phyloP scores from a whole-genome alignment of 345 rosid genomes.

The Rhodamnia argentea region DNA sequence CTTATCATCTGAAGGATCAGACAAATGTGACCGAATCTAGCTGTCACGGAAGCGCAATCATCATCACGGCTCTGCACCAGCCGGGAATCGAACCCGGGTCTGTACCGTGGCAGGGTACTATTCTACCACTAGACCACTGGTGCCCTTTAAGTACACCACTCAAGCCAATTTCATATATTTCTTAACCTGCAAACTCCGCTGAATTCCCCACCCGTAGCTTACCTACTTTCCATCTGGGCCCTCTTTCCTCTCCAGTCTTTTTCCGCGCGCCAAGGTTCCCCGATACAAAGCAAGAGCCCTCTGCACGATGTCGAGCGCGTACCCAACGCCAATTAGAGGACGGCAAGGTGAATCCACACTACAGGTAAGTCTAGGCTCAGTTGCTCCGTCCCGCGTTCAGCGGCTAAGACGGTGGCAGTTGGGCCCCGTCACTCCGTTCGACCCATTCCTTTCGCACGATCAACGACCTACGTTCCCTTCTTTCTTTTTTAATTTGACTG shows the following conservation, averaged over 20 bases:
- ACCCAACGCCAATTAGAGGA: neutral
- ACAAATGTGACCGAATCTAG: slow-evolving; percentile 6
- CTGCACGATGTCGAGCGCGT: neutral
- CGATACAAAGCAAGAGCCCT: neutral
- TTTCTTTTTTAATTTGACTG: no score
- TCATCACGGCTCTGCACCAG: slow-evolving; percentile 33
- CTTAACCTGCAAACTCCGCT: neutral
- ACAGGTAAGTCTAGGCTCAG: neutral
- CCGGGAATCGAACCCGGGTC: slow-evolving; percentile 71
- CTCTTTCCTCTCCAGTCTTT: neutral
- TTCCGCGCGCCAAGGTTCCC: neutral
- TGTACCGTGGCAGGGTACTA: slow-evolving; percentile 72
- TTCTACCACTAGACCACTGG: slow-evolving; percentile 90
- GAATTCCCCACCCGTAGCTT: neutral
- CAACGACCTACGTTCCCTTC: no score
- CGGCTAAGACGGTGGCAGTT: neutral
- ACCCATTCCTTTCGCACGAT: neutral
- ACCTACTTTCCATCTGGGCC: neutral
- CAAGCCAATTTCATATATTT: neutral
- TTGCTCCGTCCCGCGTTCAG: neutral
- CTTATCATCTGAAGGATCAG: neutral
- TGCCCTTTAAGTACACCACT: neutral
- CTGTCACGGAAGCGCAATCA: neutral
- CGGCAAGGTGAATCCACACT: neutral
- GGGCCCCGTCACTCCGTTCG: neutral